Base-by-base conservation (phyloP, 192 early-diverging fungal genomes). In the Coemansia sp. region DNA sequence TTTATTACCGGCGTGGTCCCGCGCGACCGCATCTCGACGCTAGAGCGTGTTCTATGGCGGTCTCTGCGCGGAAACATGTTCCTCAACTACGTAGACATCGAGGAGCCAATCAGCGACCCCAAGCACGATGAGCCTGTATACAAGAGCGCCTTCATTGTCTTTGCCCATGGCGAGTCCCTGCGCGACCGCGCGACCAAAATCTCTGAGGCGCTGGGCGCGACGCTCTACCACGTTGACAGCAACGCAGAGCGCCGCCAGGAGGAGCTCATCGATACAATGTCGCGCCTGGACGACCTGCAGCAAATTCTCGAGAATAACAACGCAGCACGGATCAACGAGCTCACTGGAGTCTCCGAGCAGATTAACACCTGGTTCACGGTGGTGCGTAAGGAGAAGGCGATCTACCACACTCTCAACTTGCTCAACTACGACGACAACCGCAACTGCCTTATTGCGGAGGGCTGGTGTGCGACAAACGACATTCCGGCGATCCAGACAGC, bases 61-160 rank as follows among this genome's bases (percentile, higher is more conserved):
- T 92, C 93, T 20, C 87, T 99, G 50, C 91, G 97, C 55, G 97
- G 97, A 34, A 99, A 99, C 82, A 79, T 99, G 65, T 96, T 90
- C 81, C 90, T 98, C 83, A 98, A 96, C 77, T 86, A 91, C 50
- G 92, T 93, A 4, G 96, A 97, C 67, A 97, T 99, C 68, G 94
- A 93, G 43, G 97, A 98, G 71, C 86, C 89, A 7, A 93, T 99
- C 68, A 81, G 86, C 45, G 97, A 99, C 67, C 96, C 96, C 9
- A 87, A 84, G 54, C 90, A 88, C 1, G 96, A 98, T 68, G 89
- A 91, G 66, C 69, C 85, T 9, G 89, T 97, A 5, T 88, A 95
- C 65, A 99, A 99, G 86, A 96, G 92, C 69, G 97, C 97, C 6
- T 98, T 99, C 71, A 89, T 95, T 59, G 93, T 99, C 63, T 99